Conservation (phyloP, 2,329 filamentous ascomycete genomes). For the Cladosporium halotolerans region DNA sequence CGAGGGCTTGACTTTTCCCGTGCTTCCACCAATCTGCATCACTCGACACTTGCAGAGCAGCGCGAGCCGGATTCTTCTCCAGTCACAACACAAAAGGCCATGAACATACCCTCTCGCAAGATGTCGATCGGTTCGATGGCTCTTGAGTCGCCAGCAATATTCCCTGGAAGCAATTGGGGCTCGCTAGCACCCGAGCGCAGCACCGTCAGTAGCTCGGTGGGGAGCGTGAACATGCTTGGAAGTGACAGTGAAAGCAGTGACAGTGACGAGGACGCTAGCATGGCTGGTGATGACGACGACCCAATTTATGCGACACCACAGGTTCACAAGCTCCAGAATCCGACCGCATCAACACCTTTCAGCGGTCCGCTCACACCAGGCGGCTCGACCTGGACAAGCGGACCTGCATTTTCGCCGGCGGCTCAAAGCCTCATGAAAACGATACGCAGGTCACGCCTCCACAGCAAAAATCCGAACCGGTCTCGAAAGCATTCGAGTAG, state of each 20-base stretch:
- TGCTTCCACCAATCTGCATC: slow-evolving; percentile 88
- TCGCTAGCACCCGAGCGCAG: slow-evolving; percentile 53
- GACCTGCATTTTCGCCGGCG: slow-evolving; percentile 60
- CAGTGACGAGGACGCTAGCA: slow-evolving; percentile 51
- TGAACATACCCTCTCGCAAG: slow-evolving; percentile 54
- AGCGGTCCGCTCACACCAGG: slow-evolving; percentile 43
- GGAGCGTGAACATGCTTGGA: slow-evolving; percentile 71
- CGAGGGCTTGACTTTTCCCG: slow-evolving; percentile 88
- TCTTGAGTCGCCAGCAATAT: slow-evolving; percentile 59
- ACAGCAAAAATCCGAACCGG: slow-evolving; percentile 42
- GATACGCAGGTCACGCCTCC: slow-evolving; percentile 59
- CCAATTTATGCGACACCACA: slow-evolving; percentile 79
- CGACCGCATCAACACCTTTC: slow-evolving; percentile 42
- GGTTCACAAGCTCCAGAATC: slow-evolving; percentile 52
- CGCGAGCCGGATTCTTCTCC: slow-evolving; percentile 88
- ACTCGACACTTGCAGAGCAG: slow-evolving; percentile 84
- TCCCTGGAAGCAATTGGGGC: slow-evolving; percentile 27
- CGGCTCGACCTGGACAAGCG: slow-evolving; percentile 30
- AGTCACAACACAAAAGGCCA: slow-evolving; percentile 64
- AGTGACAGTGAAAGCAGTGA: slow-evolving; percentile 70
- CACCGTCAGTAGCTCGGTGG: slow-evolving; percentile 71
- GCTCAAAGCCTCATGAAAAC: slow-evolving; percentile 75
- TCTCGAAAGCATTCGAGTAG: slow-evolving; percentile 60
- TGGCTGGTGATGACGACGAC: slow-evolving; percentile 52
- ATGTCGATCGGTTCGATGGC: slow-evolving; percentile 34